Conservation (phyloP, 2,329 filamentous ascomycete species). For the Colletotrichum noveboracense region DNA sequence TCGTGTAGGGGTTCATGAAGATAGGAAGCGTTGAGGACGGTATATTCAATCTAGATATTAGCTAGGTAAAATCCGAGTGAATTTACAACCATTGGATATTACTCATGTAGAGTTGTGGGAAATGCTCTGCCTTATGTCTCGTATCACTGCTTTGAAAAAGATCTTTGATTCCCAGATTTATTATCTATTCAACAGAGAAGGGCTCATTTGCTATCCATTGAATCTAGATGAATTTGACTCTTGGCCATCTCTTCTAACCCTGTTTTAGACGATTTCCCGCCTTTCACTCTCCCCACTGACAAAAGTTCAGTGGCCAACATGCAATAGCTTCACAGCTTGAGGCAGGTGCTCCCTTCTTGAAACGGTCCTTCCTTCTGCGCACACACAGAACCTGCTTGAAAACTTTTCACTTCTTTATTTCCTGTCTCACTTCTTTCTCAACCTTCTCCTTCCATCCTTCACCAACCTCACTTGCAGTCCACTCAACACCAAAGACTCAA, state of each 20-base stretch:
- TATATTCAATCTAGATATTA: not conserved
- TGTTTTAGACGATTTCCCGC: fast-evolving
- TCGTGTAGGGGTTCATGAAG: not conserved
- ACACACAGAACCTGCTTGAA: not conserved
- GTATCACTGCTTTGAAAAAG: not conserved
- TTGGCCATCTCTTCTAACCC: not conserved
- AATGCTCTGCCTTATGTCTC: not conserved
- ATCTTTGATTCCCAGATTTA: not conserved
- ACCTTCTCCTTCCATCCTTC: not conserved
- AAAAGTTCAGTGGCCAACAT: not conserved
- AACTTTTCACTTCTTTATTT: not conserved
- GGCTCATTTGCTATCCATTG: not conserved
- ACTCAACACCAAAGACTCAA: not conserved
- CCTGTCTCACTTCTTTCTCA: not conserved
- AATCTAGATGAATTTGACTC: not conserved
- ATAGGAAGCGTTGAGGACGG: not conserved
- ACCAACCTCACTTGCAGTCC: not conserved
- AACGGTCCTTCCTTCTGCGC: not conserved
- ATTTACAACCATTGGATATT: not conserved
- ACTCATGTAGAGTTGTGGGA: not conserved
- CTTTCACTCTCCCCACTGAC: not conserved
- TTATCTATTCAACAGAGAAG: not conserved
- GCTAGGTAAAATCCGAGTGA: not conserved
- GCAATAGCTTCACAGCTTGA: not conserved
- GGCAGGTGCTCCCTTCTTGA: not conserved